Base-by-base conservation (phyloP, 2,329 filamentous ascomycete genomes). In the Orbilia ellipsospora region DNA sequence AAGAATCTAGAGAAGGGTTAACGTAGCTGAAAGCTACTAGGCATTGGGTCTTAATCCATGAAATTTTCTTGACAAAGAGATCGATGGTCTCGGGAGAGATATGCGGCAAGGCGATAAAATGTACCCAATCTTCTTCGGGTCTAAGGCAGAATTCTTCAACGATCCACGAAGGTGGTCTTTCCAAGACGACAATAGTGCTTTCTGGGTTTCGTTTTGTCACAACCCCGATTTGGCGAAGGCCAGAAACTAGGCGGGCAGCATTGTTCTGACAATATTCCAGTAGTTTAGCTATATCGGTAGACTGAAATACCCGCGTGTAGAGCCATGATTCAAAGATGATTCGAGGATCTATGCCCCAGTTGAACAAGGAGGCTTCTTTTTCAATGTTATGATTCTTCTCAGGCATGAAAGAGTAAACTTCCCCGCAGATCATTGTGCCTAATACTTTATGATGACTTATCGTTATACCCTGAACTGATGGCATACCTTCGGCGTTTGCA, bases 271-370 rank as follows among this genome's bases (percentile, higher is more conserved):
- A 65, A 40, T 61, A 66, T 31, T 20, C 16, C 8, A 66, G 40
- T 26, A 73, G 18, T 4, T n/a, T 3, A 2, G 23, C 23, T 10
- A 52, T 23, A 20, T 73, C 68, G 8, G 23, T 26, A 4, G 45
- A n/a, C 42, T 18, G 55, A n/a, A 13, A 73, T 0, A 59, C 36
- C 50, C 63, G 51, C 18, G 28, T 12, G 44, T 66, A 73, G 4
- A 73, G 40, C 68, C 68, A 73, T 16, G 55, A 18, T 45, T 73
- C 68, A 16, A 73, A 73, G 18, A 66, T 61, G 7, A 73, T 73
- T 42, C 68, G 59, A 7, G 61, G 68, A 13, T 73, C 68, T 3
- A 73, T 36, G 42, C 13, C 31, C 61, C 68, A 66, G 7, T 55
- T 36, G 18, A 73, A 16, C 7, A 7, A 31, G 28, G 28, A 1